These are phyloP conservation scores for Dentipellis fragilis DNA, from an alignment of 768 basidiomycete genomes.

Conservation along the genomic window DNA sequence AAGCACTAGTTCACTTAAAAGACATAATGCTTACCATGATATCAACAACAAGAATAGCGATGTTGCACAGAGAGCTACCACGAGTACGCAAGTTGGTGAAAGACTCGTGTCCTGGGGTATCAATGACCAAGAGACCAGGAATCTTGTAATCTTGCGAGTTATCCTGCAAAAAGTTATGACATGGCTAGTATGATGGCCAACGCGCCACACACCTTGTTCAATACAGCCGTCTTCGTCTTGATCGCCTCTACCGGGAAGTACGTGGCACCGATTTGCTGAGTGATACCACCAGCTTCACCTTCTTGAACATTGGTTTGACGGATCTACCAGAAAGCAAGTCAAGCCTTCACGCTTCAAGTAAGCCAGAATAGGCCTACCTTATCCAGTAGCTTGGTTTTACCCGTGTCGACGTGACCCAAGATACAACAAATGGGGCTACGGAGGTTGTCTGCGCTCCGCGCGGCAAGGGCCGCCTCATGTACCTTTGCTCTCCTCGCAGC, in stretches of 20 bases:
- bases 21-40: slow-evolving; percentile 59
- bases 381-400: slow-evolving; percentile 95
- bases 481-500: slow-evolving; percentile 69
- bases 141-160: slow-evolving; percentile 87
- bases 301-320: slow-evolving; percentile 99
- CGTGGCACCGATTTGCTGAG: slow-evolving; percentile 98
- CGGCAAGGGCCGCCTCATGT: slow-evolving; percentile 78
- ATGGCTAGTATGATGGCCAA: background rate
- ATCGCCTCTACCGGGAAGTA: slow-evolving; percentile 98
- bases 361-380: slow-evolving; percentile 47
- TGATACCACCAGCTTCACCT: slow-evolving; percentile 99
- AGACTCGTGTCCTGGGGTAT: slow-evolving; percentile 98
- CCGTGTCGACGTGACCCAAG: slow-evolving; percentile 97
- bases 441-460: slow-evolving; percentile 78
- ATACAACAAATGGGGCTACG: slow-evolving; percentile 99
- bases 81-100: slow-evolving; percentile 95
- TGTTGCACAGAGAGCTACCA: slow-evolving; percentile 96
- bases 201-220: slow-evolving; percentile 58
- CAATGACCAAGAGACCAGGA: slow-evolving; percentile 91
- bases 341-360: background rate
- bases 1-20: background rate
- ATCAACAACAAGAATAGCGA: slow-evolving; percentile 97
- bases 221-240: slow-evolving; percentile 82
- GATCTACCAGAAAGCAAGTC: slow-evolving; percentile 44
- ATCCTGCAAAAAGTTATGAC: slow-evolving; percentile 38